Conservation (phyloP, 2,329 filamentous ascomycete species). For the Basipetospora sp. region DNA sequence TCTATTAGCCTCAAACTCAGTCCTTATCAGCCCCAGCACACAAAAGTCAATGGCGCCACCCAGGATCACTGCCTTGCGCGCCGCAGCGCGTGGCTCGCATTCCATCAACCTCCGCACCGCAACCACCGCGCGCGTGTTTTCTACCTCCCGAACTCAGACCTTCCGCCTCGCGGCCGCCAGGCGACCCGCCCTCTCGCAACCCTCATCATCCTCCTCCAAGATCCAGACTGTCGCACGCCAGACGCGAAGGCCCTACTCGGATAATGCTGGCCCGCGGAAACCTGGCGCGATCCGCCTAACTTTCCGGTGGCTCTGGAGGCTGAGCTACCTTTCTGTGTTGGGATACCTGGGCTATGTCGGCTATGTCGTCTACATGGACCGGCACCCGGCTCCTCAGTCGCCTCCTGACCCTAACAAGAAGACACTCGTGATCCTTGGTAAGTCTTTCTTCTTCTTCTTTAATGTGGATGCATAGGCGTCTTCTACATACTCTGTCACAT, state of each 20-base stretch:
- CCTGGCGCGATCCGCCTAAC: constrained; percentile 48
- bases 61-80: constrained; percentile 3
- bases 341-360: constrained; percentile 55
- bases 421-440: constrained; percentile 90
- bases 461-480: too few species aligned
- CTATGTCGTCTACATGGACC: constrained; percentile 70
- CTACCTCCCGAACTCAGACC: constrained; percentile 15
- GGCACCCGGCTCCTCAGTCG: constrained; percentile 67
- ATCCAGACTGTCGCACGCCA: constrained; percentile 12
- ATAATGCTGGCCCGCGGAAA: constrained; percentile 33
- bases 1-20: too few species aligned
- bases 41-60: constrained; percentile 4
- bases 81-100: background rate
- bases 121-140: constrained; percentile 5
- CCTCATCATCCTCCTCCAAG: constrained; percentile 12
- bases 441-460: constrained; percentile 15
- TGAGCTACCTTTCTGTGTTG: constrained; percentile 62
- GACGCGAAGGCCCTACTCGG: constrained; percentile 25
- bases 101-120: constrained; percentile 1
- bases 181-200: constrained; percentile 11
- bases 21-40: too few species aligned
- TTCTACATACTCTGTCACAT: too few species aligned
- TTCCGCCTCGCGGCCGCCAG: constrained; percentile 10
- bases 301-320: constrained; percentile 69
- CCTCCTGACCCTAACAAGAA: constrained; percentile 80